Evolutionary conservation across 768 basidiomycete species (phyloP).

Genomic region (Kwoniella bestiolae): DNA sequence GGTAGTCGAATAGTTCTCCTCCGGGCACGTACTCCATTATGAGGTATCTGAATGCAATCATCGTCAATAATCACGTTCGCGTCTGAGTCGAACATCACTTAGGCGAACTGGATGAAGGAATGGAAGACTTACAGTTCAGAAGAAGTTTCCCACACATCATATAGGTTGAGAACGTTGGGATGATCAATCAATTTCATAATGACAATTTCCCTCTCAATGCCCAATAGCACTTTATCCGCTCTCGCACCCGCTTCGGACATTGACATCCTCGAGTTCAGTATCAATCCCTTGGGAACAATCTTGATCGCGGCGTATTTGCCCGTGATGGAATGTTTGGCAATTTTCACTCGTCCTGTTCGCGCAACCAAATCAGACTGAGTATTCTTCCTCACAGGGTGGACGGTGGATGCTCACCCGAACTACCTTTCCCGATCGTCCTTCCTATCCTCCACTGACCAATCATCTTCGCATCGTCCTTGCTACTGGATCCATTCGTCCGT

Average conservation of each 20-base stretch:
- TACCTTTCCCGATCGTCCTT: conserved; percentile 78
- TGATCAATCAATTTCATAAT: conserved; percentile 97
- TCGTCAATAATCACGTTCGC: not conserved
- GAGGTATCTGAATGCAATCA: conserved; percentile 61
- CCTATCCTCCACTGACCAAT: conserved; percentile 85
- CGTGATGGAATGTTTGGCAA: conserved; percentile 84
- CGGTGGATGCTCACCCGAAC: conserved; percentile 66
- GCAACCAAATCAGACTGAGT: not conserved
- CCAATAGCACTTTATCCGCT: conserved; percentile 74
- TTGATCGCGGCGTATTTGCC: conserved; percentile 92
- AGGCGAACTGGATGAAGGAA: not conserved
- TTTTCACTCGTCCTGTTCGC: conserved; percentile 85
- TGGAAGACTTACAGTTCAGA: conserved; percentile 69
- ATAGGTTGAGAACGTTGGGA: conserved; percentile 89
- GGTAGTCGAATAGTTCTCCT: conserved; percentile 91
- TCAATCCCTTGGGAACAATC: conserved; percentile 78
- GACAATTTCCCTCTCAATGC: conserved; percentile 90
- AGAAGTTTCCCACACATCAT: conserved; percentile 96
- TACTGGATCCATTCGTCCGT: conserved; percentile 21
- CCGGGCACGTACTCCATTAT: conserved; percentile 94
- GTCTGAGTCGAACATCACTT: not conserved
- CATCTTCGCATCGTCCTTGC: conserved; percentile 55
- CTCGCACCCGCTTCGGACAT: conserved; percentile 72
- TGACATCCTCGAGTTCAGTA: conserved; percentile 70
- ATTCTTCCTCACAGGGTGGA: not conserved